Percentiles rank a stretch among this genome's conserved stretches.
phyloP scores from a whole-genome alignment of 306 rosid species.

The Crataegus laevigata region DNA sequence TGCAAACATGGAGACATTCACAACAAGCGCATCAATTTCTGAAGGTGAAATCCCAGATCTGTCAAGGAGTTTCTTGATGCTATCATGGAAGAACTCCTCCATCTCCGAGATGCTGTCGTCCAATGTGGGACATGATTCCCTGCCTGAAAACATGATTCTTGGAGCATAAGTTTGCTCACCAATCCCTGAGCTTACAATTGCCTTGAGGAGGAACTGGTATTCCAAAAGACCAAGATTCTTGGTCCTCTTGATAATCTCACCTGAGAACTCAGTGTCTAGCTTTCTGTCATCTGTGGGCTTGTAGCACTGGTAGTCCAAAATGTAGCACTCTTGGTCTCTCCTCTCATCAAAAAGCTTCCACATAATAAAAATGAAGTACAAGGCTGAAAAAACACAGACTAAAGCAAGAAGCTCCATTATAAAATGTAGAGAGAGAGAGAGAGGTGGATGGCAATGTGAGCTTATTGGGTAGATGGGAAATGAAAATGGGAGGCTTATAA shows the following conservation, averaged over 20 bases:
- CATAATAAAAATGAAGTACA: constrained; percentile 37
- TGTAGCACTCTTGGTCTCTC: constrained; percentile 59
- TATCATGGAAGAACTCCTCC: constrained; percentile 70
- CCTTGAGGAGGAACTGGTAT: constrained; percentile 71
- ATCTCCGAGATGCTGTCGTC: constrained; percentile 41
- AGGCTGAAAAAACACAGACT: constrained; percentile 18
- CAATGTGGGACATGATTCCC: constrained; percentile 45
- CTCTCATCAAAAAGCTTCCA: constrained; percentile 47
- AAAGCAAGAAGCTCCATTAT: constrained; percentile 52
- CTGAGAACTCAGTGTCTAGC: constrained; percentile 52
- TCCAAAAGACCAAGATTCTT: constrained; percentile 52
- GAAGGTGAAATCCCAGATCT: constrained; percentile 47
- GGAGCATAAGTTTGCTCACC: constrained; percentile 93
- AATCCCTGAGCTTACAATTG: constrained; percentile 82
- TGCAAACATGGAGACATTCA: constrained; percentile 66
- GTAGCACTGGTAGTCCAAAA: constrained; percentile 60
- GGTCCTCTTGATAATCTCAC: constrained; percentile 42
- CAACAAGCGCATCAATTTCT: constrained; percentile 68
- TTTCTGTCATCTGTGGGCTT: constrained; percentile 68
- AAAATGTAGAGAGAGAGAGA: not conserved
- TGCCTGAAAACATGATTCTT: constrained; percentile 43
- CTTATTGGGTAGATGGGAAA: not conserved
- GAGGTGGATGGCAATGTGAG: constrained; percentile 11
- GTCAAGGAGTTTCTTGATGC: constrained; percentile 43
- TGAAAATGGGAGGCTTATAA: constrained; percentile 24